A percentile compares a stretch with the other conserved stretches of the same genome.
Evolutionary conservation across 1,284 basidiomycete species (phyloP).

Genomic region (Cryptococcus sp.): DNA sequence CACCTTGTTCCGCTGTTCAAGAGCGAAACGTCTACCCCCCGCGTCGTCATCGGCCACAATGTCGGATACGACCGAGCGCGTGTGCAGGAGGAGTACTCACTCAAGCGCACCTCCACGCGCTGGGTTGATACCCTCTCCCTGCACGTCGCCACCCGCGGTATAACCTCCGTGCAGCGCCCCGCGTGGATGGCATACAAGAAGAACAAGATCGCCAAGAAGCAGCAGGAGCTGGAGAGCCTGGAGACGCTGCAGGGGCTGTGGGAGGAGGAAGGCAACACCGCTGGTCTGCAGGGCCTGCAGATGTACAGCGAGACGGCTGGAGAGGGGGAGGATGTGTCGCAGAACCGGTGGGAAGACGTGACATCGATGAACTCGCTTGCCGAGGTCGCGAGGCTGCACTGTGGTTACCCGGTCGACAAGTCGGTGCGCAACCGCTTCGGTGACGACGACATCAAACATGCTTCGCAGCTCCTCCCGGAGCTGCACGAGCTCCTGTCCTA

Average conservation of each 20-base stretch:
- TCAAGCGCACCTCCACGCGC: slow-evolving; percentile 67
- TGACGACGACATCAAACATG: slow-evolving; percentile 42
- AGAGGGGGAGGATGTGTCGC: slow-evolving; percentile 32
- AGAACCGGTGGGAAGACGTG: slow-evolving; percentile 75
- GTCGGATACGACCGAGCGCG: slow-evolving; percentile 90
- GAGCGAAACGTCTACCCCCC: slow-evolving; percentile 43
- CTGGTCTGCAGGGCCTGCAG: slow-evolving; percentile 30
- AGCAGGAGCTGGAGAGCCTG: slow-evolving; percentile 34
- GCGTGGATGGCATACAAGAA: slow-evolving; percentile 79
- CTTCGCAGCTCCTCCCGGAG: slow-evolving; percentile 61
- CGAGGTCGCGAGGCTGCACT: slow-evolving; percentile 89
- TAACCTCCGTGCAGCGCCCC: slow-evolving; percentile 90
- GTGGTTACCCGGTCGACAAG: slow-evolving; percentile 77
- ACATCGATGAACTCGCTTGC: slow-evolving; percentile 88
- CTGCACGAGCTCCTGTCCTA: slow-evolving; percentile 80
- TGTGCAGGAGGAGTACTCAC: slow-evolving; percentile 77
- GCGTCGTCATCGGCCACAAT: slow-evolving; percentile 88
- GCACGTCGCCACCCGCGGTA: slow-evolving; percentile 90
- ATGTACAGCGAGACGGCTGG: slow-evolving; percentile 38
- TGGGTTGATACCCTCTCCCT: slow-evolving; percentile 95
- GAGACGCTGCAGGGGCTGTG: slow-evolving; percentile 53
- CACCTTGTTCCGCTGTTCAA: slow-evolving; percentile 44
- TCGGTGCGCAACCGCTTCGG: slow-evolving; percentile 72
- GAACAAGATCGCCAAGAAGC: slow-evolving; percentile 48
- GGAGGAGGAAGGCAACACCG: slow-evolving; percentile 54